These are phyloP conservation scores for Shiraia bambusicola DNA, from an alignment of 2,329 filamentous ascomycete genomes.

Conservation along the genomic window DNA sequence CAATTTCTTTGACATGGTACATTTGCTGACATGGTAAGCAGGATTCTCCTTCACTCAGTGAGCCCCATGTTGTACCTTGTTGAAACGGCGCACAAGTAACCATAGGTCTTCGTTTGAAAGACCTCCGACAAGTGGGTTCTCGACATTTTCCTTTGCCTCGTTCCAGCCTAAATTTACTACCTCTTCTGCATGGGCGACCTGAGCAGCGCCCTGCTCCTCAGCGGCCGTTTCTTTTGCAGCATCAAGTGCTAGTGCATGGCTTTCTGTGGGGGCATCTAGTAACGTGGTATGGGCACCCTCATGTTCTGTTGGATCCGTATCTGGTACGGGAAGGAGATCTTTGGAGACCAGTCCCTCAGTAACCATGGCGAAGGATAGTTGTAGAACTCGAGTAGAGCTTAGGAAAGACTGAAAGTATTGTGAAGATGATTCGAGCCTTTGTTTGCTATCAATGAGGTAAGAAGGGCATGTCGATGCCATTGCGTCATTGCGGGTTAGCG, in stretches of 20 bases:
- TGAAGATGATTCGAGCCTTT: too few species aligned
- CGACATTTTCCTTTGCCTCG: conserved; percentile 57
- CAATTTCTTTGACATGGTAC: conserved; percentile 70
- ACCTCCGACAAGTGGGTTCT: conserved; percentile 64
- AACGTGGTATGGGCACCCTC: conserved; percentile 37
- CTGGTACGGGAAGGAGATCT: conserved; percentile 41
- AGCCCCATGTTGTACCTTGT: conserved; percentile 56
- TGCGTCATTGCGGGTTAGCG: conserved; percentile 24
- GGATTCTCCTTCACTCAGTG: too few species aligned
- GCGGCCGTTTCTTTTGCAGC: conserved; percentile 37
- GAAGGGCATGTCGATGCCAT: conserved; percentile 1
- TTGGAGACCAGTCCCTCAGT: conserved; percentile 38
- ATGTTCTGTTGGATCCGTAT: conserved; percentile 32
- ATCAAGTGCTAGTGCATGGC: conserved; percentile 50
- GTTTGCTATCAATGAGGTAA: conserved; percentile 7
- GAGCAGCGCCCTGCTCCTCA: conserved; percentile 48
- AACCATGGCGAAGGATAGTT: conserved; percentile 25
- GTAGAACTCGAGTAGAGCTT: neutral
- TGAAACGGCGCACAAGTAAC: conserved; percentile 70
- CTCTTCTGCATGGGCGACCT: conserved; percentile 50
- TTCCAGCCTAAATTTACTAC: conserved; percentile 72
- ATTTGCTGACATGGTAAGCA: conserved; percentile 54
- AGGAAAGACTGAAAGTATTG: neutral
- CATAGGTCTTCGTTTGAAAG: conserved; percentile 73
- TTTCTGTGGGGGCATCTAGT: conserved; percentile 48